Evolutionary conservation across 768 basidiomycete species (phyloP).

Genomic region (Tremella yokohamensis): DNA sequence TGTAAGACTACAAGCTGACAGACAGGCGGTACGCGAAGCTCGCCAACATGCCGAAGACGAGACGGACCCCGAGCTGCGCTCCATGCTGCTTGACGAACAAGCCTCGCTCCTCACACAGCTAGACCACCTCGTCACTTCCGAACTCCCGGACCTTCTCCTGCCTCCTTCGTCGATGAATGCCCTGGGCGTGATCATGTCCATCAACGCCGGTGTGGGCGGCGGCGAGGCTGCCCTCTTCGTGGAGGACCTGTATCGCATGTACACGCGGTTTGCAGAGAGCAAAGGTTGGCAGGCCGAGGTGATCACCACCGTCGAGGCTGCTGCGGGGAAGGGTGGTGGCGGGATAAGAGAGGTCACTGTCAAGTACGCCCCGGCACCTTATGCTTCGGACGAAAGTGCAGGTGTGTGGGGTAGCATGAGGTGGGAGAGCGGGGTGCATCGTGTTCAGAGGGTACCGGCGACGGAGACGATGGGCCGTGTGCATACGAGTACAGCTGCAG

Average conservation of each 20-base stretch:
- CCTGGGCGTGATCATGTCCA: conserved; percentile 76
- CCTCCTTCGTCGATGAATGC: conserved; percentile 65
- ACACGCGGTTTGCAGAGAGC: conserved; percentile 61
- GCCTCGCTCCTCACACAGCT: conserved; percentile 53
- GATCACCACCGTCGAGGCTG: conserved; percentile 33
- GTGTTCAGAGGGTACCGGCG: conserved; percentile 88
- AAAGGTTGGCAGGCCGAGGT: conserved; percentile 61
- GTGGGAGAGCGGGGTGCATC: conserved; percentile 94
- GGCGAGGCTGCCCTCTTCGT: conserved; percentile 81
- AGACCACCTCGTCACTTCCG: conserved; percentile 35
- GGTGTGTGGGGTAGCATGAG: conserved; percentile 54
- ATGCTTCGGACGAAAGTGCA: conserved; percentile 69
- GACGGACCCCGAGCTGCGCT: conserved; percentile 69
- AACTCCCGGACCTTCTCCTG: conserved; percentile 67
- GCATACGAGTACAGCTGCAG: conserved; percentile 86
- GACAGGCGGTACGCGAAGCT: neutral
- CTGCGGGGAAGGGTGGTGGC: conserved; percentile 25
- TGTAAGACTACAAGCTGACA: neutral
- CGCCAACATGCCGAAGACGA: conserved; percentile 52
- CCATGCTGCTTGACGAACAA: conserved; percentile 69
- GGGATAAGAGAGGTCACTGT: conserved; percentile 50
- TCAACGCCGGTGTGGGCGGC: conserved; percentile 91
- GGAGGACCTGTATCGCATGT: conserved; percentile 74
- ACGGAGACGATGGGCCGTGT: conserved; percentile 83
- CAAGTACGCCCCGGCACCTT: conserved; percentile 55